phyloP scores from a whole-genome alignment of 1,284 basidiomycete genomes.

The Cystobasidium slooffiae region DNA sequence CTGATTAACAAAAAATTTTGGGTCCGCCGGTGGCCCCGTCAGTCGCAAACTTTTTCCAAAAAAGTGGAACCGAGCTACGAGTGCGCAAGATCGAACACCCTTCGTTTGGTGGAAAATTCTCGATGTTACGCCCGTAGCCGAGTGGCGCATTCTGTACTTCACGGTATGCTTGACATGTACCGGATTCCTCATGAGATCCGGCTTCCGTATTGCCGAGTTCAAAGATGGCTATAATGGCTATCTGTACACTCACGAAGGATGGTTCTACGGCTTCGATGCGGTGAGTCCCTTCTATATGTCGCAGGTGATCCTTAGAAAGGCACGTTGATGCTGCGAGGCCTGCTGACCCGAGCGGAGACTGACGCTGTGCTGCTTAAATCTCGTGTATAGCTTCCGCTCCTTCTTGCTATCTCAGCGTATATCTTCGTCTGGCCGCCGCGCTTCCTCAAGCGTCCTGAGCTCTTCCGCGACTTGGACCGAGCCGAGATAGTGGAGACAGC shows the following conservation, averaged over 20 bases:
- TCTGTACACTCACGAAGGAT: conserved; percentile 26
- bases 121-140: conserved; percentile 11
- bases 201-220: conserved; percentile 35
- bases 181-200: conserved; percentile 28
- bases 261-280: conserved; percentile 36
- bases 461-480: conserved; percentile 6
- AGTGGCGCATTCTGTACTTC: conserved; percentile 32
- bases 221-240: conserved; percentile 29
- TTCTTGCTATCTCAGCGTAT: conserved; percentile 17
- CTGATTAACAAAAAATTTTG: not conserved
- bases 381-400: not conserved
- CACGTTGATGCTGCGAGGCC: too few species aligned
- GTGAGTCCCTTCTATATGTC: not conserved
- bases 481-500: not conserved
- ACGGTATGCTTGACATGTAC: conserved; percentile 18
- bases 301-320: not conserved
- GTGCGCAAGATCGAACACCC: not conserved
- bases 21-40: not conserved
- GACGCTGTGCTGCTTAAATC: not conserved
- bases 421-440: conserved; percentile 37
- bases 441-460: conserved; percentile 29
- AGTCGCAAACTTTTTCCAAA: conserved; percentile 23
- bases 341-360: too few species aligned
- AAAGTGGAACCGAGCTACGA: conserved; percentile 24
- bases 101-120: not conserved